Conservation (phyloP, 768 basidiomycete genomes). For the Pseudohyphozyma bogoriensis region DNA sequence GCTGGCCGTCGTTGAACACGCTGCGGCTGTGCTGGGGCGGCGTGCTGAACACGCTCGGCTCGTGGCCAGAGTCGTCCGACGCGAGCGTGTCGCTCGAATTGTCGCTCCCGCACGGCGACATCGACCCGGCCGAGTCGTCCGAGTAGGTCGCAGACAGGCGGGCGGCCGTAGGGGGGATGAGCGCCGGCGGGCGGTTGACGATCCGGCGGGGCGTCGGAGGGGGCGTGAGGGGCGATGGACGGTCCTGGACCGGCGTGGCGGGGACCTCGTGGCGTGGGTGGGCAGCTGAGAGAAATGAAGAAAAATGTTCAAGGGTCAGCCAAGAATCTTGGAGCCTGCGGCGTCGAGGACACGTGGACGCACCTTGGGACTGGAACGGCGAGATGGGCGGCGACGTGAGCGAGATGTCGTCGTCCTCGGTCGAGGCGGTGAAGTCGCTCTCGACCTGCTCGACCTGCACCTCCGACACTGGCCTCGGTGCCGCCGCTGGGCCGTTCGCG, state of each 20-base stretch:
- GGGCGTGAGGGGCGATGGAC: slow-evolving; percentile 24
- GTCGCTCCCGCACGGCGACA: neutral
- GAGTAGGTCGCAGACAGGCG: slow-evolving; percentile 7
- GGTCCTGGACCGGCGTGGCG: neutral
- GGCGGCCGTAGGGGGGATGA: neutral
- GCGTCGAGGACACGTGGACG: neutral
- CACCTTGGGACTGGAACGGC: slow-evolving; percentile 7
- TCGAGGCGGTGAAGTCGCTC: neutral
- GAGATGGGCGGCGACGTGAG: neutral
- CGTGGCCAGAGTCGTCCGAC: neutral
- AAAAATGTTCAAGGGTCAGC: neutral
- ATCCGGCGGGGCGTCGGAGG: slow-evolving; percentile 3
- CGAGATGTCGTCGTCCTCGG: slow-evolving; percentile 8
- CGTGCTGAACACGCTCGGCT: slow-evolving; percentile 4
- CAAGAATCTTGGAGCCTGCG: neutral
- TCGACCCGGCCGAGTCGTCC: neutral
- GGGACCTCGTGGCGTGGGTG: neutral
- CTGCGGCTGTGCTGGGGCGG: slow-evolving; percentile 4
- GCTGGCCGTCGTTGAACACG: slow-evolving; percentile 12
- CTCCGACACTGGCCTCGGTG: neutral
- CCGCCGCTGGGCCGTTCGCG: slow-evolving; percentile 6
- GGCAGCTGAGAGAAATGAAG: neutral
- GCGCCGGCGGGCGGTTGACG: neutral
- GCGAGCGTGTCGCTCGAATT: neutral
- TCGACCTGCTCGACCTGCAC: slow-evolving; percentile 16